Percentiles rank a stretch among this genome's conserved stretches.
phyloP scores from a whole-genome alignment of 768 basidiomycete genomes.

The Podaxis sp. region DNA sequence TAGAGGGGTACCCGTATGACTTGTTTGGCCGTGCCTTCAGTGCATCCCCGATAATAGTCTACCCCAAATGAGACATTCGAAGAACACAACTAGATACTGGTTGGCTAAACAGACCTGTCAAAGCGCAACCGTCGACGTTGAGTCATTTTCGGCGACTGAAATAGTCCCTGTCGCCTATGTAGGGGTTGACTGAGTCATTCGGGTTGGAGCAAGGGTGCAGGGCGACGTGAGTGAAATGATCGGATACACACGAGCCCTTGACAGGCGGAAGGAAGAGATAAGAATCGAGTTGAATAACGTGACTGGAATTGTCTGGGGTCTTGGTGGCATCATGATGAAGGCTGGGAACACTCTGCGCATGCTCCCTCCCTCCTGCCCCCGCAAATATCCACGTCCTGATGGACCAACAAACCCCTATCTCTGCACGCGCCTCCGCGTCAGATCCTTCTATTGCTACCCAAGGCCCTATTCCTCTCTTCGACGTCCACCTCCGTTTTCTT shows the following conservation, averaged over 20 bases:
- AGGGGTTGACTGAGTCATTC: background rate
- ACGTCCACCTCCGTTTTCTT: slow-evolving; percentile 65
- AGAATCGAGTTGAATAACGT: slow-evolving; percentile 8
- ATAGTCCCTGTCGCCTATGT: background rate
- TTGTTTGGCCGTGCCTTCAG: no score
- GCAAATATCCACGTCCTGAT: slow-evolving; percentile 19
- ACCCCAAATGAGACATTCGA: background rate
- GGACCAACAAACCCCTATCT: slow-evolving; percentile 34
- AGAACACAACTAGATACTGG: background rate
- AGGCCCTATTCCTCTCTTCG: slow-evolving; percentile 71
- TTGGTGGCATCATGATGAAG: background rate
- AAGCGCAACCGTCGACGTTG: background rate
- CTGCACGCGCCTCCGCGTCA: slow-evolving; percentile 41
- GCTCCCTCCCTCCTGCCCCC: background rate
- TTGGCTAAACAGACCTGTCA: background rate
- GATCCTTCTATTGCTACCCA: slow-evolving; percentile 32
- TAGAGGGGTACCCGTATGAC: background rate
- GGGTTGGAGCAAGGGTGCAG: background rate
- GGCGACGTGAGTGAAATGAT: background rate
- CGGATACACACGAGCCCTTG: background rate
- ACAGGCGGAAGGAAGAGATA: background rate
- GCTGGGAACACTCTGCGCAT: background rate
- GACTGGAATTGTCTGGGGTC: background rate
- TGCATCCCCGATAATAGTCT: no score
- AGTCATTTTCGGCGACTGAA: background rate